Conservation (phyloP, 108 stramenopile genomes). For the Cyclotella choctawhatcheeana region DNA sequence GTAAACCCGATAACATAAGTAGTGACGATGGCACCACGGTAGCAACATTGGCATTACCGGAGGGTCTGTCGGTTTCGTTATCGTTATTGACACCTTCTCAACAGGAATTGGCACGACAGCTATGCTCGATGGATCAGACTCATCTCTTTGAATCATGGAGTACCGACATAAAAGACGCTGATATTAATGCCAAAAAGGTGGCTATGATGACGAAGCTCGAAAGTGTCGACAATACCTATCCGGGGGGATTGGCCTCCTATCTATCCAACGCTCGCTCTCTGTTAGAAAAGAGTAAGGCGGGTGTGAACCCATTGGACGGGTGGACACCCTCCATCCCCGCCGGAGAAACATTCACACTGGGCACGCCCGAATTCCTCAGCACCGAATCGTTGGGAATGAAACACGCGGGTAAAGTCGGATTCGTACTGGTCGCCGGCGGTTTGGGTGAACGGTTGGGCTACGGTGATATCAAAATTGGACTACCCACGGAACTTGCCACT, state of each 20-base stretch:
- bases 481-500: constrained; percentile 93
- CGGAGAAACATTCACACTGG: constrained; percentile 74
- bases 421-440: constrained; percentile 95
- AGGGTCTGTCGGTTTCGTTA: background rate
- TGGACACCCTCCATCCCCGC: constrained; percentile 89
- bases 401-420: constrained; percentile 72
- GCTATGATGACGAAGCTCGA: constrained; percentile 63
- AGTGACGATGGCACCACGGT: constrained; percentile 1
- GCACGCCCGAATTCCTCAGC: constrained; percentile 61
- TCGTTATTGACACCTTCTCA: no score
- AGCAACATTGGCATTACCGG: constrained; percentile 21
- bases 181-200: constrained; percentile 29
- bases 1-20: background rate
- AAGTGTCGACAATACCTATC: constrained; percentile 66
- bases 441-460: constrained; percentile 98
- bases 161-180: constrained; percentile 11
- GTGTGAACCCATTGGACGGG: constrained; percentile 96
- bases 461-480: constrained; percentile 94
- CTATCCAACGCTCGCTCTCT: constrained; percentile 63
- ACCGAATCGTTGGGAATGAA: constrained; percentile 70
- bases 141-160: constrained; percentile 67
- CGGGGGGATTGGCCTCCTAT: constrained; percentile 68
- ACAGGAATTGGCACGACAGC: background rate
- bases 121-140: background rate
- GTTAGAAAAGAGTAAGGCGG: constrained; percentile 61